phyloP scores from a whole-genome alignment of 176 grass and related monocot genomes.

The Triticum turgidum region DNA sequence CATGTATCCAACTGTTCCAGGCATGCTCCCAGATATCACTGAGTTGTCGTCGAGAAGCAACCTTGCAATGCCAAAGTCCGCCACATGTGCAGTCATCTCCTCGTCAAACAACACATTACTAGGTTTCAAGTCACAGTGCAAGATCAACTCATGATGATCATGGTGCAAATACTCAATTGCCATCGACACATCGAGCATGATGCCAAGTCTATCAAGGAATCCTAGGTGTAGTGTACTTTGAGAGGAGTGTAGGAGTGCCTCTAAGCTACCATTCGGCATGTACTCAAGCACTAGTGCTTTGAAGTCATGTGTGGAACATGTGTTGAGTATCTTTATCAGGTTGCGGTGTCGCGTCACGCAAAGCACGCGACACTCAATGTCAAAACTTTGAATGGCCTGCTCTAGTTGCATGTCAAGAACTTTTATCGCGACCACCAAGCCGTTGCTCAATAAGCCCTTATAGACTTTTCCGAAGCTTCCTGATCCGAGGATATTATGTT shows the following conservation, averaged over 20 bases:
- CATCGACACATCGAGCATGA: background rate
- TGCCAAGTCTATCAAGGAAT: background rate
- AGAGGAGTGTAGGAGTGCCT: background rate
- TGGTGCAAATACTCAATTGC: background rate
- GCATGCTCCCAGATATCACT: background rate
- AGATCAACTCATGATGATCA: background rate
- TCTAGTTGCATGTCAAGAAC: background rate
- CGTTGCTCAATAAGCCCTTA: background rate
- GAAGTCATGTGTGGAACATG: background rate
- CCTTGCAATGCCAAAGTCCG: slow-evolving; percentile 12
- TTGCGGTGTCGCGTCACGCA: background rate
- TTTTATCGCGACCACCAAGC: background rate
- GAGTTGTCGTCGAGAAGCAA: background rate
- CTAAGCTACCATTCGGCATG: background rate
- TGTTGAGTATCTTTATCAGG: background rate
- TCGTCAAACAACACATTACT: background rate
- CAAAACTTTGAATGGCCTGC: background rate
- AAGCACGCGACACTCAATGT: background rate
- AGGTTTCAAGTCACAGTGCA: slow-evolving; percentile 5
- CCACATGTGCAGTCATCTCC: background rate
- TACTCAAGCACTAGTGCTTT: background rate
- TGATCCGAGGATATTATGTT: background rate
- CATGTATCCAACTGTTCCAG: background rate
- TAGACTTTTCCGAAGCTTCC: background rate
- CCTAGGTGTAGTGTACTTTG: background rate